phyloP scores from a whole-genome alignment of 371 early-diverging fungal genomes.

The Mortierella sp. region DNA sequence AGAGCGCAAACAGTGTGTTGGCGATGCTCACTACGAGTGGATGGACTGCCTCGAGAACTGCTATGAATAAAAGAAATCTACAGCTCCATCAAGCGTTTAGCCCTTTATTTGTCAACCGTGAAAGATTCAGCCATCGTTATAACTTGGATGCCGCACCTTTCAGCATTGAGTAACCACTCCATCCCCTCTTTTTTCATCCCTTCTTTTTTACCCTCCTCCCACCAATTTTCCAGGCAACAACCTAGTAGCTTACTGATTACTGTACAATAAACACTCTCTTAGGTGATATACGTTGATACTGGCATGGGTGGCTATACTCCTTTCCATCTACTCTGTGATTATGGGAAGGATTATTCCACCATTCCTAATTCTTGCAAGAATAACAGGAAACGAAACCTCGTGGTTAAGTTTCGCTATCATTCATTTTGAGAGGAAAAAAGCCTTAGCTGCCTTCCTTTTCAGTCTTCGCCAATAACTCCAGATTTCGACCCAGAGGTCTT shows the following conservation, averaged over 20 bases:
- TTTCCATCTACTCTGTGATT: neutral
- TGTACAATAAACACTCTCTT: neutral
- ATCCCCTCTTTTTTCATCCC: neutral
- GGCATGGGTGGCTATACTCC: neutral
- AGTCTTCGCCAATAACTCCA: too few species aligned
- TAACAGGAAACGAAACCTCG: too few species aligned
- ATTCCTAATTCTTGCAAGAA: too few species aligned
- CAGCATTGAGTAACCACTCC: neutral
- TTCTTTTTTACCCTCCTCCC: neutral
- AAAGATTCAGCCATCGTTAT: neutral
- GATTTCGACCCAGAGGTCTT: too few species aligned
- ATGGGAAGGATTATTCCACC: too few species aligned
- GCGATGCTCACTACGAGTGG: neutral
- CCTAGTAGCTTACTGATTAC: neutral
- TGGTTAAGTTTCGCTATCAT: too few species aligned
- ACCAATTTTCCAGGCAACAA: neutral
- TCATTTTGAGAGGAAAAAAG: too few species aligned
- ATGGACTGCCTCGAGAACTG: slow-evolving; percentile 1
- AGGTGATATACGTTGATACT: neutral
- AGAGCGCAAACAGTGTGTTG: slow-evolving; percentile 13
- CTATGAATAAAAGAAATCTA: neutral
- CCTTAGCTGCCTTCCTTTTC: too few species aligned
- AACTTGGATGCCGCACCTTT: neutral
- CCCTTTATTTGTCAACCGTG: neutral
- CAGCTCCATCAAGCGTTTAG: neutral